Evolutionary conservation across 257 asterid genomes (phyloP).

Genomic region (Solanum medicagineum): DNA sequence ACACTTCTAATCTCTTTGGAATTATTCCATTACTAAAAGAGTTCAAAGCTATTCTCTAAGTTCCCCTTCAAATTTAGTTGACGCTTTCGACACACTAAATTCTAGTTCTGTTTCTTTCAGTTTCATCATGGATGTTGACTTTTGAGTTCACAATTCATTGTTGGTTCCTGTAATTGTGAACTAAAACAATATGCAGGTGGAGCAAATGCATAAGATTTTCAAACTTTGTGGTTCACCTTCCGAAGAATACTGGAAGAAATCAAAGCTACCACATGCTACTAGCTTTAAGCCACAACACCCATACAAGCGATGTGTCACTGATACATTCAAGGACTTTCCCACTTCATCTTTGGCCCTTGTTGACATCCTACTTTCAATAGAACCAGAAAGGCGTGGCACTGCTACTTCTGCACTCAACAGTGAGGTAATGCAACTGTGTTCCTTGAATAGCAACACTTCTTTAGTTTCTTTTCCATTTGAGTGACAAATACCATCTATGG

Average conservation of each 20-base stretch:
- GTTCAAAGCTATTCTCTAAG: not conserved
- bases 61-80: not conserved
- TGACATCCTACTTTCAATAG: slow-evolving; percentile 68
- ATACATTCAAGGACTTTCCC: slow-evolving; percentile 67
- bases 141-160: not conserved
- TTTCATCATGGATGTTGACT: not conserved
- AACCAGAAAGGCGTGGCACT: slow-evolving; percentile 71
- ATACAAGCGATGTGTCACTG: slow-evolving; percentile 55
- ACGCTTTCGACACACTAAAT: not conserved
- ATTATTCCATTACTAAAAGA: not conserved
- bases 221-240: slow-evolving; percentile 94
- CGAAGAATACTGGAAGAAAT: slow-evolving; percentile 57
- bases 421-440: slow-evolving; percentile 30
- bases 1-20: not conserved
- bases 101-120: not conserved
- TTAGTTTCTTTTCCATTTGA: not conserved
- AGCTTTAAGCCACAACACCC: slow-evolving; percentile 58
- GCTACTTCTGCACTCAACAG: slow-evolving; percentile 71
- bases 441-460: not conserved
- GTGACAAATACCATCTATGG: not conserved
- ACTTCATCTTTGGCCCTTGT: slow-evolving; percentile 59
- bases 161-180: not conserved
- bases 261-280: slow-evolving; percentile 64
- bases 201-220: slow-evolving; percentile 92
- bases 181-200: slow-evolving; percentile 39